Evolutionary conservation across 2,329 filamentous ascomycete genomes (phyloP), one percentile per base, ranked within the genome.

Genomic region (Alternaria sp.): DNA sequence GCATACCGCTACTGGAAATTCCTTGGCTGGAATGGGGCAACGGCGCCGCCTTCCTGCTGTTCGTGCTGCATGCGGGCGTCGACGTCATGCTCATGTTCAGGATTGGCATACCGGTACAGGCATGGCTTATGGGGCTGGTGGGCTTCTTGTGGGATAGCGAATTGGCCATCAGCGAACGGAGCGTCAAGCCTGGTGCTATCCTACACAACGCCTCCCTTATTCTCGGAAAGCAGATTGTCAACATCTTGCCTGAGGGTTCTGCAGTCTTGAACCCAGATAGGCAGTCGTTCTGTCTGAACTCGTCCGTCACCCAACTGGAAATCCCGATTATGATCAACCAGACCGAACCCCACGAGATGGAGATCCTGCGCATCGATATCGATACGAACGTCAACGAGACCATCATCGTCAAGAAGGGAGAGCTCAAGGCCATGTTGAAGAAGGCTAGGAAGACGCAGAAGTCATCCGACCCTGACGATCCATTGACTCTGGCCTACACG

Each of bases 11-110:
- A 69, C 81, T 99, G 72, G 89, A 92, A 78, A 97, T 99, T 86
- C 96, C 96, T 62, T 99, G 96, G 96, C 85, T 99, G 62, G 93
- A 98, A 83, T 93, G 95, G 83, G 93, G 92, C 46, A 91, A 92
- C 74, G 86, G 88, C 36, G 89, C 89, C 1, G 91, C 92, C 57
- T 86, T 91, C 45, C 83, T 87, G 30, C 81, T 94, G 21, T 96
- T 96, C 74, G 79, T 91, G 50, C 70, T 86, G 4, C 93, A 97
- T 78, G 86, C 90, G 3, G 76, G 91, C 2, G 80, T 92, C 56
- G 93, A 97, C 82, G 91, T 90, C 71, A 90, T 97, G 83, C 83
- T 97, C 71, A 97, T 97, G 94, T 97, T 97, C 79, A 91, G 93
- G 67, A 90, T 98, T 64, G 90, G 91, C 44, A 85, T 96, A 49